Evolutionary conservation across 164 flowering plant genomes (phyloP).

Genomic region (Vitis rupestris): DNA sequence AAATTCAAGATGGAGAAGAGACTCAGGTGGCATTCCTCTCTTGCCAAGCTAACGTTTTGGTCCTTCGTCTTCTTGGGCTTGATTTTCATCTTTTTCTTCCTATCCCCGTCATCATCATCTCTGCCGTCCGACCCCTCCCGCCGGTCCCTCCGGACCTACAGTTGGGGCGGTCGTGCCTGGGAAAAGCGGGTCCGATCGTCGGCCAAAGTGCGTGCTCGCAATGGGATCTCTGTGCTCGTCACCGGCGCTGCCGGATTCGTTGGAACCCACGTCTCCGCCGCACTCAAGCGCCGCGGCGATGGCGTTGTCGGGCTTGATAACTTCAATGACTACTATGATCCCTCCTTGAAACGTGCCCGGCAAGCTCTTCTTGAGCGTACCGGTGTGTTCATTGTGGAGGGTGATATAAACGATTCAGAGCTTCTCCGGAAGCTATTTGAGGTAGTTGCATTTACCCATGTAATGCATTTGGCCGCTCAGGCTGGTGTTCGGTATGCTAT

Average conservation of each 20-base stretch:
- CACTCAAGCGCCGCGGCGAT: constrained; percentile 81
- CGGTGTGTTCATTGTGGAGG: constrained; percentile 87
- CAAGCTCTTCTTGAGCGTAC: constrained; percentile 62
- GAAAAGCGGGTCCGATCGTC: constrained; percentile 73
- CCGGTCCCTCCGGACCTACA: constrained; percentile 40
- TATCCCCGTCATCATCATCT: constrained; percentile 46
- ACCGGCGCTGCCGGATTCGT: constrained; percentile 97
- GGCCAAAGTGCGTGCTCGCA: constrained; percentile 51
- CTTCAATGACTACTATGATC: constrained; percentile 87
- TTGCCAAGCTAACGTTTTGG: constrained; percentile 70
- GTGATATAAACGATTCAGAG: constrained; percentile 71
- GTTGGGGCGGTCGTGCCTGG: constrained; percentile 67
- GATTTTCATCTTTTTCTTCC: constrained; percentile 61
- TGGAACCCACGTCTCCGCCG: constrained; percentile 77
- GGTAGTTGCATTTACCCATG: constrained; percentile 77
- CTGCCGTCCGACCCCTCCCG: constrained; percentile 46
- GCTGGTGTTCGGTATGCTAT: constrained; percentile 95
- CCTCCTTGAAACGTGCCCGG: constrained; percentile 66
- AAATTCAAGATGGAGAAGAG: constrained; percentile 91
- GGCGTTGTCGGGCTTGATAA: constrained; percentile 86
- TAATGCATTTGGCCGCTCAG: constrained; percentile 95
- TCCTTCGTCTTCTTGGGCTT: constrained; percentile 48
- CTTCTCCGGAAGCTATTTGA: constrained; percentile 70
- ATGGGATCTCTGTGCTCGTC: constrained; percentile 73
- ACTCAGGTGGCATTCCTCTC: constrained; percentile 53